These are phyloP conservation scores for Candida frijolesensis DNA, from an alignment of 1,139 yeast genomes.

Conservation along the genomic window DNA sequence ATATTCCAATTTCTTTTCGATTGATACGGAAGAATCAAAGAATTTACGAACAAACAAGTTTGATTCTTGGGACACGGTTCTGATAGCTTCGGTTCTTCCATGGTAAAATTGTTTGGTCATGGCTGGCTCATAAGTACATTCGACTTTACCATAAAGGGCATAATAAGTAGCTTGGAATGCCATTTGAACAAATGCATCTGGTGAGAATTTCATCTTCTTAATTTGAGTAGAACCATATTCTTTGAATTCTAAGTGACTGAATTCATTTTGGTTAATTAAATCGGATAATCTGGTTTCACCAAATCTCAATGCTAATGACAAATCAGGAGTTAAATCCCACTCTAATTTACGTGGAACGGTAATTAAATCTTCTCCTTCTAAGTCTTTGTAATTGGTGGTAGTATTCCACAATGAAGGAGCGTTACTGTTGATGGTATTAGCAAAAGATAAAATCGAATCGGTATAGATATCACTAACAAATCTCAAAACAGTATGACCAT, in stretches of 20 bases:
- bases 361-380: constrained; percentile 36
- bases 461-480: constrained; percentile 90
- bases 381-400: constrained; percentile 11
- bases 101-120: constrained; percentile 88
- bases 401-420: constrained; percentile 74
- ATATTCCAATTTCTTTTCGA: constrained; percentile 60
- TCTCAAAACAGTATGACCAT: constrained; percentile 89
- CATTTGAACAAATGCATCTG: constrained; percentile 95
- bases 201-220: constrained; percentile 84
- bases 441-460: constrained; percentile 85
- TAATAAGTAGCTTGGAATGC: constrained; percentile 92
- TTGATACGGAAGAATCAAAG: constrained; percentile 66
- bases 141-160: constrained; percentile 89
- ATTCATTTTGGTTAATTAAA: constrained; percentile 86
- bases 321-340: constrained; percentile 80
- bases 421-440: constrained; percentile 76
- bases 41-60: constrained; percentile 82
- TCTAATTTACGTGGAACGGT: constrained; percentile 85
- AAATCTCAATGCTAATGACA: constrained; percentile 79
- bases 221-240: constrained; percentile 76
- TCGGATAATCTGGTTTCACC: constrained; percentile 91
- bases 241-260: constrained; percentile 76
- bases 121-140: constrained; percentile 93
- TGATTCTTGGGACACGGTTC: constrained; percentile 81
- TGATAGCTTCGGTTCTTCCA: constrained; percentile 90